Base-by-base conservation (phyloP, 108 stramenopile genomes). In the Pseudonitzschia multiseries region DNA sequence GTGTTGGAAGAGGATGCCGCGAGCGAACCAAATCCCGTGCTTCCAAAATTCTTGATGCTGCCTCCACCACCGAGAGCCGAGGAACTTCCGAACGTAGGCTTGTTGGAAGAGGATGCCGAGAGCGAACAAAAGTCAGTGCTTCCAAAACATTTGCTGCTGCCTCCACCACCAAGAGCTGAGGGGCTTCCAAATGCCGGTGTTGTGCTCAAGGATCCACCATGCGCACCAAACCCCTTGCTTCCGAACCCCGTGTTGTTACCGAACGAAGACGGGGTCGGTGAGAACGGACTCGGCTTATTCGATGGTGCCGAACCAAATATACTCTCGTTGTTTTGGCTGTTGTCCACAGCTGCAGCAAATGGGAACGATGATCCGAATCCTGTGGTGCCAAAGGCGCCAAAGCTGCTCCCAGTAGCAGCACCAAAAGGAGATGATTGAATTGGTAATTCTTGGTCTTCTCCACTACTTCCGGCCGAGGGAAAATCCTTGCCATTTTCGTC, bases 401-500 rank as follows among this genome's bases (percentile, higher is more conserved):
- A 40, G n/a, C 12, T 33, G 61, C 17, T 33, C 15, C 36, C 36
- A 14, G 32, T 8, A 33, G 61, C 22, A 22, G 53, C 13, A 5
- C 22, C n/a, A 22, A 24, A 54, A 0, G 0, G 22, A 54, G 53
- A n/a, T 22, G 53, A n/a, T 8, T 6, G 53, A 54, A 6, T 6
- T 5, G 36, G 36, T 36, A 6, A 2, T 13, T 36, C 1, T 62
- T 32, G 33, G 9, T 62, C 1, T 62, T 33, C 32, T 4, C n/a
- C 29, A 28, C n/a, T 62, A 32, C 33, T 62, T 40, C 61, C 61
- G 15, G 29, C 31, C 32, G 61, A 62, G 4, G 65, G 56, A 12
- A 67, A 21, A 24, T 74, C 73, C 36, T 48, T 67, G 18, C 73
- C 73, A 10, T 31, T 32, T 51, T 65, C 64, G 17, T 66, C 73